Evolutionary conservation across 2,329 filamentous ascomycete genomes (phyloP).

Genomic region (Cladosporium sp.): DNA sequence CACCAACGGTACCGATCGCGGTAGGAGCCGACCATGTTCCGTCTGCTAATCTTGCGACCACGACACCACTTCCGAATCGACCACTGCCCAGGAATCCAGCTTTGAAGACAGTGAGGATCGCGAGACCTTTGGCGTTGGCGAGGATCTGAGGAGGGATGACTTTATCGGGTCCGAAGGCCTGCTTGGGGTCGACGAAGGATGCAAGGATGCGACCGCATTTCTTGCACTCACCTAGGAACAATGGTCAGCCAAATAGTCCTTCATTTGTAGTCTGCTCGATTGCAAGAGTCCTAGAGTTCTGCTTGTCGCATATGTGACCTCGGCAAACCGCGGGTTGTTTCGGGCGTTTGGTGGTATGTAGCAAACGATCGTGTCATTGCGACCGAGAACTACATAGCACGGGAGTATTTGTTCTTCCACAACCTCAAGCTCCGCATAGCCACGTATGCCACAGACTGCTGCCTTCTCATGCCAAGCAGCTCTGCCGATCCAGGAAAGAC

Average conservation of each 20-base stretch:
- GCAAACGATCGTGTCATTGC: slow-evolving; percentile 1
- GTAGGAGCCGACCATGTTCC: slow-evolving; percentile 77
- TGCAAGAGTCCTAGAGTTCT: neutral
- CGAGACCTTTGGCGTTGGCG: slow-evolving; percentile 86
- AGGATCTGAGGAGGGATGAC: slow-evolving; percentile 89
- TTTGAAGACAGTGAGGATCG: slow-evolving; percentile 80
- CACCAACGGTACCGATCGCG: slow-evolving; percentile 75
- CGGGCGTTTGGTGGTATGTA: neutral
- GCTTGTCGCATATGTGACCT: neutral
- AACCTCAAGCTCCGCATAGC: neutral
- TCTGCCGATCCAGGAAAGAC: neutral
- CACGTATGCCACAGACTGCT: neutral
- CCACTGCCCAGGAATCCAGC: slow-evolving; percentile 80
- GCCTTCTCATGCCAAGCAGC: neutral
- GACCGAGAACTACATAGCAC: neutral
- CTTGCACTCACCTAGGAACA: slow-evolving; percentile 77
- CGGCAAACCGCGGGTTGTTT: slow-evolving; percentile 1
- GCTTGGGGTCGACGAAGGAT: slow-evolving; percentile 89
- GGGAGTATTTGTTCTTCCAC: neutral
- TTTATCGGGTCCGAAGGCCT: slow-evolving; percentile 93
- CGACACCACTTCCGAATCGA: slow-evolving; percentile 75
- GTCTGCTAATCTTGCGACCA: slow-evolving; percentile 72
- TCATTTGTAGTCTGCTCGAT: neutral
- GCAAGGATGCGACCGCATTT: slow-evolving; percentile 94
- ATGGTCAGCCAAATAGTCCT: slow-evolving; percentile 8